Evolutionary conservation across 179 eudicot genomes (phyloP).

Genomic region (Monotropa hypopitys): DNA sequence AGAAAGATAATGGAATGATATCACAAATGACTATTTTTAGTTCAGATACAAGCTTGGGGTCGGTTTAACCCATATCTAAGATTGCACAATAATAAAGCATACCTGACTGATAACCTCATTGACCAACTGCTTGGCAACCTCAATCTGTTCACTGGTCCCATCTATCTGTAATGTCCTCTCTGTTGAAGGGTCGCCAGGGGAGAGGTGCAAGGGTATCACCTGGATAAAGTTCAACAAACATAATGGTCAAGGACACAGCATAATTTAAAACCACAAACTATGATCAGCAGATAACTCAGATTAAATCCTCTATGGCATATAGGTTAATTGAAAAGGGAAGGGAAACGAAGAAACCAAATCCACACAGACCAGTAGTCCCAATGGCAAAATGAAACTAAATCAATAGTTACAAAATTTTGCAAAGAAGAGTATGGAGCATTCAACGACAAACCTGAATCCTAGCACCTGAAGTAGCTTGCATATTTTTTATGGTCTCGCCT

Average conservation of each 20-base stretch:
- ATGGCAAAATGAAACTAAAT: background rate
- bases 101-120: constrained; percentile 92
- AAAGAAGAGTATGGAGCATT: background rate
- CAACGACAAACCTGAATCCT: constrained; percentile 65
- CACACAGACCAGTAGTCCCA: background rate
- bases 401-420: background rate
- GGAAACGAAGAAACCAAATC: background rate
- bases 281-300: background rate
- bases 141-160: constrained; percentile 81
- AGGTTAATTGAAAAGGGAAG: background rate
- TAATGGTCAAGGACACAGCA: background rate
- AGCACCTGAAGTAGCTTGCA: constrained; percentile 78
- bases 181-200: constrained; percentile 71
- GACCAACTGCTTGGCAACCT: constrained; percentile 78
- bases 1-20: background rate
- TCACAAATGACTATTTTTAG: background rate
- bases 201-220: constrained; percentile 94
- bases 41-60: background rate
- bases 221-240: constrained; percentile 14
- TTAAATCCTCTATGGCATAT: too few species aligned
- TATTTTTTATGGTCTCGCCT: constrained; percentile 89
- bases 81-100: constrained; percentile 19
- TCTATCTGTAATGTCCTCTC: constrained; percentile 95
- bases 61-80: background rate
- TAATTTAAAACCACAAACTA: background rate